Conservation (phyloP, 495 filamentous ascomycete genomes). For the Penicillium simplicissimum region DNA sequence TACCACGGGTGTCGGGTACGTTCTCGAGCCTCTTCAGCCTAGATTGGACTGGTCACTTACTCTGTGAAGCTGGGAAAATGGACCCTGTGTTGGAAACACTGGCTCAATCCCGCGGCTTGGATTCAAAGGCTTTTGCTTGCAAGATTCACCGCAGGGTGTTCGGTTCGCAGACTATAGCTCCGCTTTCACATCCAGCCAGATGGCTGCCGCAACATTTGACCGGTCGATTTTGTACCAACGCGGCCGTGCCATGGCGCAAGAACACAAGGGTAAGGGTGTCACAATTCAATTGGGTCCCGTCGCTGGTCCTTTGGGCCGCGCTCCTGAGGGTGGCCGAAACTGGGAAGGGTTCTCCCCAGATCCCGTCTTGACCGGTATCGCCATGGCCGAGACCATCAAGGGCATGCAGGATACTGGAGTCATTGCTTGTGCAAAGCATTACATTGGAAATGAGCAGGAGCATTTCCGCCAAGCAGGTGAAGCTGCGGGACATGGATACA, state of each 20-base stretch:
- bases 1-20: slow-evolving; percentile 17
- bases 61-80: slow-evolving; percentile 27
- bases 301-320: slow-evolving; percentile 34
- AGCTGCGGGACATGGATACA: slow-evolving; percentile 3
- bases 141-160: slow-evolving; percentile 56
- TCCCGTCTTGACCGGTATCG: slow-evolving; percentile 60
- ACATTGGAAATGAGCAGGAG: slow-evolving; percentile 59
- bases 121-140: slow-evolving; percentile 53
- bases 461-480: slow-evolving; percentile 11
- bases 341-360: slow-evolving; percentile 76
- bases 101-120: slow-evolving; percentile 51
- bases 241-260: slow-evolving; percentile 63
- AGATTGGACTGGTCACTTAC: not conserved
- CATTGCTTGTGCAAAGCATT: slow-evolving; percentile 61
- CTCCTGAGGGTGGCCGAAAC: slow-evolving; percentile 49
- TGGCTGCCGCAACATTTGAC: slow-evolving; percentile 68
- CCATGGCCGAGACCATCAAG: slow-evolving; percentile 51
- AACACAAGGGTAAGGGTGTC: slow-evolving; percentile 55
- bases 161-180: slow-evolving; percentile 50
- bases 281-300: slow-evolving; percentile 47
- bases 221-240: slow-evolving; percentile 60
- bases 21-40: not conserved
- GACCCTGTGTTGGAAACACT: slow-evolving; percentile 73
- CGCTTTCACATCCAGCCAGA: slow-evolving; percentile 55
- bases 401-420: slow-evolving; percentile 58